Evolutionary conservation across 371 early-diverging fungal species (phyloP).

Genomic region (Blyttiomyces sp.): DNA sequence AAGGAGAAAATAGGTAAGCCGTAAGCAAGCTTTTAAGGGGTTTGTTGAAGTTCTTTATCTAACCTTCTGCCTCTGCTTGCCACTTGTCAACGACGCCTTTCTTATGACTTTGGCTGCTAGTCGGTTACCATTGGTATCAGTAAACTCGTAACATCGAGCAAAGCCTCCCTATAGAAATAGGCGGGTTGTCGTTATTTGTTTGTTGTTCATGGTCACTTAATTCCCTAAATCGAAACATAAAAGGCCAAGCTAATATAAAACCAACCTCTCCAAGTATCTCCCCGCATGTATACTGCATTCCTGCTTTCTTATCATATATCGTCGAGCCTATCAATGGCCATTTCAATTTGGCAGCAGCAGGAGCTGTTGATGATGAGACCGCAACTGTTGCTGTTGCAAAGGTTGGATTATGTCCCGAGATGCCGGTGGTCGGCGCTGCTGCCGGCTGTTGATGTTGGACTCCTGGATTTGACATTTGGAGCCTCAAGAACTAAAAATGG

Average conservation of each 20-base stretch:
- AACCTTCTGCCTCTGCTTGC: constrained; percentile 66
- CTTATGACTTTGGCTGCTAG: constrained; percentile 81
- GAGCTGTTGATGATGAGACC: not conserved
- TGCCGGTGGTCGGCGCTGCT: no score
- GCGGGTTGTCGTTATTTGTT: not conserved
- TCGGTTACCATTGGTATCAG: constrained; percentile 33
- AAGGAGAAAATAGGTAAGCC: not conserved
- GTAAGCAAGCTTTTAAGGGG: not conserved
- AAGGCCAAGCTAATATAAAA: no score
- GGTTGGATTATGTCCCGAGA: no score
- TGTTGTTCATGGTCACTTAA: no score
- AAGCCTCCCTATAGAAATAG: constrained; percentile 74
- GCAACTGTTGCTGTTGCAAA: not conserved
- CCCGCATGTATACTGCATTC: constrained; percentile 27
- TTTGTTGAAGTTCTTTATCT: not conserved
- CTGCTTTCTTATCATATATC: constrained; percentile 31
- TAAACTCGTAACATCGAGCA: constrained; percentile 78
- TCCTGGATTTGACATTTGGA: no score
- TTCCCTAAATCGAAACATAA: no score
- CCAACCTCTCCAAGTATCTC: constrained; percentile 47
- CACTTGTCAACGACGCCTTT: constrained; percentile 55
- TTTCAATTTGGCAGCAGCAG: not conserved
- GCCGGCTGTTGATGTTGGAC: no score
- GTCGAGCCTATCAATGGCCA: no score
- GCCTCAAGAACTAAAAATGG: no score